Evolutionary conservation across 495 filamentous ascomycete genomes (phyloP), one percentile per base, ranked within the genome.

Genomic region (Lasiosphaeria miniovina): DNA sequence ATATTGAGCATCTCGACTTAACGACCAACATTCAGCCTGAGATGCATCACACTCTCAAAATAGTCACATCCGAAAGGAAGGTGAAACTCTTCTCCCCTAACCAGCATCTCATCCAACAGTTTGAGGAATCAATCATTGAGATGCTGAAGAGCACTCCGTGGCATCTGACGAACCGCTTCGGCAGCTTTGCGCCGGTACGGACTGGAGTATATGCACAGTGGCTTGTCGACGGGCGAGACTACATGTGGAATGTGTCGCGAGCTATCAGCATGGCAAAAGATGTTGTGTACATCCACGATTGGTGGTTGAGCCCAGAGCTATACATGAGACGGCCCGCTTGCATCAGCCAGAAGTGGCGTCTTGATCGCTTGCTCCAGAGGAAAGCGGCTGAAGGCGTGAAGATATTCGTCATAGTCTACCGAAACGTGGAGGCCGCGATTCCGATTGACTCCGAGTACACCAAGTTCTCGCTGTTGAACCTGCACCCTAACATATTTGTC

Each of bases 381-480:
- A 99, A 99, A 67, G 94, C 94, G 9, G 82, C 85, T 51, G 91
- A 98, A 75, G 94, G 94, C 11, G 94, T 99, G 52, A 99, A 99
- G 77, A 84, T 99, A 14, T 99, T 98, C 64, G 88, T 99, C 60
- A 98, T 99, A 55, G 88, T 99, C 75, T 99, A 99, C 72, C 86
- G 94, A 52, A 99, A 98, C 73, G 94, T 99, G 70, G 95, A 98
- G 71, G 92, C 93, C 34, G 95, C 94, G 14, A 91, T 98, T 54
- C 94, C 94, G 11, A 99, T 99, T 67, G 95, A 98, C 71, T 96
- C 91, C n/a, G 90, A 96, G 65, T 97, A 98, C 70, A 95, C 95
- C 24, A 99, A 99, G 66, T 97, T 95, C 76, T 96, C 93, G 3
- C 84, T 99, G 45, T 86, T 99, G 24, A 95, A 98, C 65, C 81